Base-by-base conservation (phyloP, 2,329 filamentous ascomycete genomes). In the Aspergillus terreus region DNA sequence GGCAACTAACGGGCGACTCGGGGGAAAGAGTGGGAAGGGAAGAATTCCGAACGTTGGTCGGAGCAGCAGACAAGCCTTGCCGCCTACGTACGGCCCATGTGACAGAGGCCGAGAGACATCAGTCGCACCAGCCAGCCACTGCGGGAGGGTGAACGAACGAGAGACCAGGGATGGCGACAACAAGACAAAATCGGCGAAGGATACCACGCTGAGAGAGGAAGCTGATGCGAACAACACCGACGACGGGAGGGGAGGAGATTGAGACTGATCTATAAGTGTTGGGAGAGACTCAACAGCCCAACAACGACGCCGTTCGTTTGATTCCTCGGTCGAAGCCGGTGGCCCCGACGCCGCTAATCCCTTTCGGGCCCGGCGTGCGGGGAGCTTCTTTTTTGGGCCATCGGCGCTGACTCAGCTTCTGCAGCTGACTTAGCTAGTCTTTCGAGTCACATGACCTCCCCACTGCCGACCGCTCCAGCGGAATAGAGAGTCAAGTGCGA, bases 81-180 rank as follows among this genome's bases (percentile, higher is more conserved):
- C 60, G 63, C 65, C 59, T 63, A 58, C 61, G 62, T 66, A 63
- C 56, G 62, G 59, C 64, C 61, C 67, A 70, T 70, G 66, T 70
- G 67, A 70, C 66, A 64, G 50, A 52, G 58, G 49, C 57, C 53
- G 50, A 61, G 15, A 42, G 40, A 23, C 40, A 42, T 42, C 27
- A 30, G 19, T 17, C 14, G 35, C 4, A 38, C 35, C 35, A 38
- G 27, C 27, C 27, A 30, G 27, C 35, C 35, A 38, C 35, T 17
- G 15, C 14, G 35, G 35, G 11, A n/a, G 35, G 35, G 35, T 42
- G 40, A 19, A 42, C n/a, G 14, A 42, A 25, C 19, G 40, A 23
- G 38, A 4, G 19, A 19, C 14, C 4, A 42, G 17, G 14, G 17
- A 23, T 12, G 40, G 11, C 15, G 40, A 11, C 4, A 19, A 42